A percentile compares a stretch with the other conserved stretches of the same genome.
phyloP scores from a whole-genome alignment of 345 rosid genomes.

The Eucalyptus sp. region DNA sequence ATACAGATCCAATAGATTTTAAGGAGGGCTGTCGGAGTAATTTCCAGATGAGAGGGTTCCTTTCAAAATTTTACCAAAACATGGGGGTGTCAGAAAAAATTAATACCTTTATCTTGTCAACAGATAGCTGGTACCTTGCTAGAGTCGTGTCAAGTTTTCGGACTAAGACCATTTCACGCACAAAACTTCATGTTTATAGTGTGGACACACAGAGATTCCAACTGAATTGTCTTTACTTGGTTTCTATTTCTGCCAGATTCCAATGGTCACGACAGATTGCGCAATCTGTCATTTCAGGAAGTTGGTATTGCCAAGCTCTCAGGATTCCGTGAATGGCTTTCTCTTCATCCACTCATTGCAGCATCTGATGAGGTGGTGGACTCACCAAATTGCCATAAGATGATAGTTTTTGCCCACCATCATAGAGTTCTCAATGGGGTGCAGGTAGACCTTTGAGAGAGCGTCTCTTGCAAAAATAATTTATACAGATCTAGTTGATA shows the following conservation, averaged over 20 bases:
- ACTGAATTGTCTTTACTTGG: background rate
- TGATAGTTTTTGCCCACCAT: constrained; percentile 94
- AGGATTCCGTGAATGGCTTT: constrained; percentile 80
- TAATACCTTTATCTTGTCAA: background rate
- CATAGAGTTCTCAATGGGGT: constrained; percentile 88
- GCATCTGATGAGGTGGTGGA: constrained; percentile 30
- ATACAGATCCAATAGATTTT: background rate
- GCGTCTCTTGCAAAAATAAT: background rate
- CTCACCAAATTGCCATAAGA: constrained; percentile 43
- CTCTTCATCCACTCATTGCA: constrained; percentile 58
- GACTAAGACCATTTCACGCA: background rate
- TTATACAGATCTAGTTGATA: background rate
- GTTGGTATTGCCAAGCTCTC: constrained; percentile 90
- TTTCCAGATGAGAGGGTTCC: background rate
- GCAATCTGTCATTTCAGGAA: constrained; percentile 65
- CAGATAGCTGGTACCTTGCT: background rate
- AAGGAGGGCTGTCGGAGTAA: background rate
- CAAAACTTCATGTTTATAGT: background rate
- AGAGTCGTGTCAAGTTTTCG: background rate
- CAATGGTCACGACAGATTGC: constrained; percentile 6
- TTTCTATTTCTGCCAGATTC: constrained; percentile 15
- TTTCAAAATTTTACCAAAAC: background rate
- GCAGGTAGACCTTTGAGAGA: constrained; percentile 32
- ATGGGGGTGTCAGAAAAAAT: background rate
- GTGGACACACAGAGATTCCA: background rate